Percentiles rank a stretch among this genome's conserved stretches.
Evolutionary conservation across 2,329 filamentous ascomycete species (phyloP).

Genomic region (Xylogone sp.): DNA sequence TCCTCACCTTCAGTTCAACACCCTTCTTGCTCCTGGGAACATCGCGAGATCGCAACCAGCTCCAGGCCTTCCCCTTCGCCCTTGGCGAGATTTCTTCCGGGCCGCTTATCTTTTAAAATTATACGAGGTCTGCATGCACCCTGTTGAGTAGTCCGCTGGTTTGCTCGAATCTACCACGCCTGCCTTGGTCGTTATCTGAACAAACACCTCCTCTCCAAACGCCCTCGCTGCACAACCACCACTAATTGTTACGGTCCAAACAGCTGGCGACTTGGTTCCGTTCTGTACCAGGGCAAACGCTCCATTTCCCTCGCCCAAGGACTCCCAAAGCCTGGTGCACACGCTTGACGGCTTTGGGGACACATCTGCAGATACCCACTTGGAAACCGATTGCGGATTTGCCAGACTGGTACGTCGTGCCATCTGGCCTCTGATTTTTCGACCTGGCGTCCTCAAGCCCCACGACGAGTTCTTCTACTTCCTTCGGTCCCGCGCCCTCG

Average conservation of each 20-base stretch:
- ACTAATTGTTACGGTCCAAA: background rate
- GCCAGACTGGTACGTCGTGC: conserved; percentile 23
- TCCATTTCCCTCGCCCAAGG: too few species aligned
- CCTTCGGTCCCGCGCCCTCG: conserved; percentile 24
- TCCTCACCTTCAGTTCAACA: background rate
- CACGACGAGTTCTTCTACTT: conserved; percentile 49
- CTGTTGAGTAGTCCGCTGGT: background rate
- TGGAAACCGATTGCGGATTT: conserved; percentile 1
- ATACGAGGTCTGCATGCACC: background rate
- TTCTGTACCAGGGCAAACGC: too few species aligned
- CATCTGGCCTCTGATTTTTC: conserved; percentile 27
- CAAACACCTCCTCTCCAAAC: background rate
- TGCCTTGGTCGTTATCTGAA: background rate
- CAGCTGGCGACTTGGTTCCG: background rate
- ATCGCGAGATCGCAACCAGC: too few species aligned
- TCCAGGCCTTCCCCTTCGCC: too few species aligned
- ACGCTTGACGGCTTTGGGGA: background rate
- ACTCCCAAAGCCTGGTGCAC: background rate
- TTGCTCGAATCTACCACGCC: background rate
- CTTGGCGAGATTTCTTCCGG: too few species aligned
- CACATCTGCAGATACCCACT: background rate
- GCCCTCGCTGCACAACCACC: background rate
- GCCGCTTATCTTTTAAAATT: background rate
- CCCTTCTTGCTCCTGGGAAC: too few species aligned
- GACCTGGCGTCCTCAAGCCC: conserved; percentile 50